Percentiles rank a stretch among this genome's conserved stretches.
Conservation (phyloP, 2,329 filamentous ascomycete genomes). For the Colletotrichum simmondsii region DNA sequence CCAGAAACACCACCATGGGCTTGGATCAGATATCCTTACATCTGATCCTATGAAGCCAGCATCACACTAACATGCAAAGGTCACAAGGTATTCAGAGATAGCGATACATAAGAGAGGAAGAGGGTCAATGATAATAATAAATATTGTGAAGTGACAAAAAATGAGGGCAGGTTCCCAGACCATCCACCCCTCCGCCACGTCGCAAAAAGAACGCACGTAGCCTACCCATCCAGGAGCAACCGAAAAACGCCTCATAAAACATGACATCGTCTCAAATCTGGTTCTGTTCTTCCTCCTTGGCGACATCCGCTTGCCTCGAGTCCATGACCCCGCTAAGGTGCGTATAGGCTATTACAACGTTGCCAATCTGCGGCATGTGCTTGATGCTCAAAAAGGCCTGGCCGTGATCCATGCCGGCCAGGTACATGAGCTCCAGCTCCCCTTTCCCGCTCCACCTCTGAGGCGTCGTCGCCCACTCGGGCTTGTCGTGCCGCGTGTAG, state of each 20-base stretch:
- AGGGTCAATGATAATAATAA: too few relatives aligned
- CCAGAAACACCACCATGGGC: too few relatives aligned
- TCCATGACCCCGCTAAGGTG: constrained; percentile 15
- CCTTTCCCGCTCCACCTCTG: constrained; percentile 37
- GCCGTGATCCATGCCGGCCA: constrained; percentile 39
- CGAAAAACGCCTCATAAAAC: background rate
- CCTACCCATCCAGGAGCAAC: background rate
- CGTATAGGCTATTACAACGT: constrained; percentile 27
- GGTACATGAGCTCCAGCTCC: constrained; percentile 40
- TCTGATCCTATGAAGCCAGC: background rate
- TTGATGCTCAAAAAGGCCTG: constrained; percentile 34
- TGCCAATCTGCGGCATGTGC: constrained; percentile 28
- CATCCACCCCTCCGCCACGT: constrained; percentile 1
- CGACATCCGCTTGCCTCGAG: constrained; percentile 10
- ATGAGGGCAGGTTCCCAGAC: constrained; percentile 26
- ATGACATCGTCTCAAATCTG: background rate
- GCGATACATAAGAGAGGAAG: background rate
- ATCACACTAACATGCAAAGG: too few relatives aligned
- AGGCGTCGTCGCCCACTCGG: constrained; percentile 33
- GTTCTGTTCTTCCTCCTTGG: constrained; percentile 27
- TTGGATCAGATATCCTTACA: background rate
- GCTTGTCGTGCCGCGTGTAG: constrained; percentile 31
- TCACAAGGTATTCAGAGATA: fast-evolving
- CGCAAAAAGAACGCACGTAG: background rate
- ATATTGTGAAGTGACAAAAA: background rate